Evolutionary conservation across 345 rosid genomes (phyloP).

Genomic region (Bruguiera sexangula): DNA sequence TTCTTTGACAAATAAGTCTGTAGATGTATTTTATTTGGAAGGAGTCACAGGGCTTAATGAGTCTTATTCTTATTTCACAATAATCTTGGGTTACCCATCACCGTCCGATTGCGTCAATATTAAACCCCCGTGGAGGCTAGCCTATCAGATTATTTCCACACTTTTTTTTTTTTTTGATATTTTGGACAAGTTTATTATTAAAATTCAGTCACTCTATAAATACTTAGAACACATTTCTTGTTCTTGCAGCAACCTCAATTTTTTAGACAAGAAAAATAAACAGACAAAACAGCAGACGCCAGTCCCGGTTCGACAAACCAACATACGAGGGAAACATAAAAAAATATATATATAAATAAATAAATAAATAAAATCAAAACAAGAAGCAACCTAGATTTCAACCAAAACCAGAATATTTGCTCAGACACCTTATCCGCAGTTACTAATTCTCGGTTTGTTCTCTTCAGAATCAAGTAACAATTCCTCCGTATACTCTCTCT

Average conservation of each 20-base stretch:
- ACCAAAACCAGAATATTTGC: conserved; percentile 1
- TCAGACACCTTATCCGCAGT: conserved; percentile 15
- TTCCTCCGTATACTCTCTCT: not conserved
- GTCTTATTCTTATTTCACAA: not conserved
- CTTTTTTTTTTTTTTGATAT: not conserved
- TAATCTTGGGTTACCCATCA: not conserved
- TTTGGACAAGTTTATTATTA: not conserved
- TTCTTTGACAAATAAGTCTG: too few species aligned
- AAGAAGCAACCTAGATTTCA: conserved; percentile 6
- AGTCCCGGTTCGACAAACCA: not conserved
- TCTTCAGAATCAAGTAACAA: conserved; percentile 6
- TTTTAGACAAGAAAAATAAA: not conserved
- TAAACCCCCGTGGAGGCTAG: not conserved
- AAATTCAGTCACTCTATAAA: not conserved
- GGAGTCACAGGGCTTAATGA: too few species aligned
- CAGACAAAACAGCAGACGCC: not conserved
- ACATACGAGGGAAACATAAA: not conserved
- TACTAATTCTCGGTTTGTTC: conserved; percentile 25
- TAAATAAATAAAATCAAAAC: not conserved
- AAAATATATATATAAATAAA: too few species aligned
- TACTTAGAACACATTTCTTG: not conserved
- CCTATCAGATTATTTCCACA: not conserved
- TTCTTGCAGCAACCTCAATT: conserved; percentile 3
- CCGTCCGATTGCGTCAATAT: not conserved
- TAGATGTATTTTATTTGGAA: too few species aligned